Conservation (phyloP, 768 basidiomycete species). For the Termitomyces sp. region DNA sequence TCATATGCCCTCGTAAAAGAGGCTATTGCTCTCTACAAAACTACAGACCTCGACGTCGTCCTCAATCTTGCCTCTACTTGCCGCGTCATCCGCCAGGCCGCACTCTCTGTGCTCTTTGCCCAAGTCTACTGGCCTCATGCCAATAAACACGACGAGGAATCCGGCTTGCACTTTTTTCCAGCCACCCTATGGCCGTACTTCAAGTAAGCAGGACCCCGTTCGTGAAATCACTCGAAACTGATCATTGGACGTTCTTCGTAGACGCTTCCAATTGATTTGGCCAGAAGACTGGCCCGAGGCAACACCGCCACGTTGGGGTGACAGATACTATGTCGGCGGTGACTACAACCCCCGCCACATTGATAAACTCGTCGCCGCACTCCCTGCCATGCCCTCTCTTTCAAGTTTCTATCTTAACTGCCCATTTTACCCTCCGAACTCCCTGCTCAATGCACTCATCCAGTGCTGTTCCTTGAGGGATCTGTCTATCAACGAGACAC, state of each 20-base stretch:
- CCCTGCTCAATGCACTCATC: conserved; percentile 33
- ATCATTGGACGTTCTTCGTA: conserved; percentile 7
- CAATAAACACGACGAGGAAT: conserved; percentile 31
- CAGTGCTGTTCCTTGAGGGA: conserved; percentile 31
- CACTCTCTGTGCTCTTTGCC: conserved; percentile 29
- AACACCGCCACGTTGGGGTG: conserved; percentile 36
- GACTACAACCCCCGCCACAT: conserved; percentile 33
- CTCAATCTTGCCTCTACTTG: conserved; percentile 24
- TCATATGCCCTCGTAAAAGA: conserved; percentile 22
- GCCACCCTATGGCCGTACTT: conserved; percentile 33
- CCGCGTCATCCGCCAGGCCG: conserved; percentile 22
- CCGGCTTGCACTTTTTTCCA: conserved; percentile 37
- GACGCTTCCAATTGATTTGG: conserved; percentile 36
- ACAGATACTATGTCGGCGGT: conserved; percentile 29
- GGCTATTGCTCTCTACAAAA: conserved; percentile 12
- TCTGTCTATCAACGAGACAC: conserved; percentile 36
- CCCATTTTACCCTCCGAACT: conserved; percentile 36
- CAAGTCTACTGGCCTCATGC: conserved; percentile 37
- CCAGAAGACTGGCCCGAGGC: conserved; percentile 43
- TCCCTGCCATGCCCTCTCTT: conserved; percentile 33
- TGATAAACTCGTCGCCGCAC: conserved; percentile 31
- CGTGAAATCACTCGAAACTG: background rate
- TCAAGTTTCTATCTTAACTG: conserved; percentile 32
- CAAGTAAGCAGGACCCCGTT: conserved; percentile 22
- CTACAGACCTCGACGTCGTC: conserved; percentile 15